Percentiles rank a stretch among this genome's conserved stretches.
phyloP scores from a whole-genome alignment of 78 protist species.

The Acrasis kona region DNA sequence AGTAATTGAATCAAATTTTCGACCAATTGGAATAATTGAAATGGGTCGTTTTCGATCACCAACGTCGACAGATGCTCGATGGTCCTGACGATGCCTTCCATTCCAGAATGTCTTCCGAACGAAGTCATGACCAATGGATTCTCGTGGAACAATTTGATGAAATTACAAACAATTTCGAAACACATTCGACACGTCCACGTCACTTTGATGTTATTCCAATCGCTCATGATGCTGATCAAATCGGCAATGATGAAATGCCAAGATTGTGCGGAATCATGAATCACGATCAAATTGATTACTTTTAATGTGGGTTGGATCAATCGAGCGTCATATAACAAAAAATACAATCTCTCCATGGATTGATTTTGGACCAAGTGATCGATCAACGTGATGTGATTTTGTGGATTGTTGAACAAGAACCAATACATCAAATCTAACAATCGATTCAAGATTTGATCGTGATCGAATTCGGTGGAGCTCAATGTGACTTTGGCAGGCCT shows the following conservation, averaged over 20 bases:
- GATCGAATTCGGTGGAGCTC: no score
- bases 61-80: background rate
- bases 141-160: no score
- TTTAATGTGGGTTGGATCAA: background rate
- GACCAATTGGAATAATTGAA: background rate
- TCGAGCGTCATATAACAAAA: background rate
- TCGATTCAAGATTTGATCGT: no score
- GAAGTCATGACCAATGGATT: no score
- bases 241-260: background rate
- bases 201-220: background rate
- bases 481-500: no score
- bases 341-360: background rate
- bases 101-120: background rate
- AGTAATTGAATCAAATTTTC: background rate
- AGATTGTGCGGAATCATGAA: background rate
- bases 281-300: background rate
- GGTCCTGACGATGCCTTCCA: background rate
- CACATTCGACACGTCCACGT: background rate
- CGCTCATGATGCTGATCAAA: background rate
- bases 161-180: background rate
- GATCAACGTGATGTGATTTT: no score
- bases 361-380: no score
- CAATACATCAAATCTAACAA: no score
- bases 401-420: no score
- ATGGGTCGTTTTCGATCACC: background rate